Base-by-base conservation (phyloP, 495 filamentous ascomycete genomes). In the Chlorociboria aeruginascens region DNA sequence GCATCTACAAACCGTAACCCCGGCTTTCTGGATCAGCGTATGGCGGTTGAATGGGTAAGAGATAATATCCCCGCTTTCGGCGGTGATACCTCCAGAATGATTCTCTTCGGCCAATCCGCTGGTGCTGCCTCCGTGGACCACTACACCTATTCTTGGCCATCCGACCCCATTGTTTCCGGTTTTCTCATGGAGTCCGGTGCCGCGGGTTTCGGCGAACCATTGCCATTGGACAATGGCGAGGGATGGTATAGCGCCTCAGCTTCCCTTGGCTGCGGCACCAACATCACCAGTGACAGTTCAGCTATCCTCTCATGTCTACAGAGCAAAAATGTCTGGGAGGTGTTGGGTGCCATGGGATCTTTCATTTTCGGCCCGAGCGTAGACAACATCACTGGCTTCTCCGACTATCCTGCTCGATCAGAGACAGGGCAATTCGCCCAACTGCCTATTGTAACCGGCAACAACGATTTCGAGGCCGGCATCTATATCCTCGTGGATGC, bases 11-110 rank as follows among this genome's bases (percentile, higher is more conserved):
- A 50, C 12, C n/a, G n/a, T n/a, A 54, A 54, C 30, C 28, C 46
- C 10, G 52, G 47, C 9, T 59, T 81, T 6, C 60, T 68, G 17
- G 78, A 82, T 50, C 77, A 81, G 49, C 63, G 77, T n/a, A 58
- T 79, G n/a, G 77, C 74, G 1, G 58, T 82, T 30, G 70, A 77
- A 32, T 82, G 79, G 79, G 59, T 82, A 6, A 62, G 72, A 31
- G 71, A 76, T 30, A 75, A 79, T 36, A 78, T 80, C 41, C 66
- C 52, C 1, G 61, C 63, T 3, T 79, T 79, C 53, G 68, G 73
- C 3, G 72, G 77, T 3, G 60, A 67, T 43, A n/a, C n/a, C n/a
- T n/a, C n/a, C n/a, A n/a, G n/a, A n/a, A n/a, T n/a, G n/a, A n/a
- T n/a, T n/a, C n/a, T n/a, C n/a, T n/a, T n/a, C n/a, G 72, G 71